phyloP scores from a whole-genome alignment of 2,329 filamentous ascomycete species.

The Cercospora janseana region DNA sequence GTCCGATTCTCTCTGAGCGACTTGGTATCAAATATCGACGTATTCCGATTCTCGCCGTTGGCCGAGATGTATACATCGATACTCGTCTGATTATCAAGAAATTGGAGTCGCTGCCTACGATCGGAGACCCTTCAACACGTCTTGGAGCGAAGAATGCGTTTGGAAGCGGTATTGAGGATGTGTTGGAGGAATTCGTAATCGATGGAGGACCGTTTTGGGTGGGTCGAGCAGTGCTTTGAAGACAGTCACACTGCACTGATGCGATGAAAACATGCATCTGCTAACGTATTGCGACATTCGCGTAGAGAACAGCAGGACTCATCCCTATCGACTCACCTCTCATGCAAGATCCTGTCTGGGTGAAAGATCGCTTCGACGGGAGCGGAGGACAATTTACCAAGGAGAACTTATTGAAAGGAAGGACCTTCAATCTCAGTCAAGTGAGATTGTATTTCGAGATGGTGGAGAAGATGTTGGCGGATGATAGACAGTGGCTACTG shows the following conservation, averaged over 20 bases:
- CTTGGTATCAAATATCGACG: constrained; percentile 28
- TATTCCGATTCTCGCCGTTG: constrained; percentile 28
- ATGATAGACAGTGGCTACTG: constrained; percentile 26
- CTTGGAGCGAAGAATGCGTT: constrained; percentile 18
- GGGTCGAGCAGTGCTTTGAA: no score
- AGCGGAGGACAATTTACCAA: constrained; percentile 19
- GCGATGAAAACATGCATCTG: no score
- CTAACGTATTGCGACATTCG: no score
- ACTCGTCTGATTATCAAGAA: constrained; percentile 24
- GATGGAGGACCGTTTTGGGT: constrained; percentile 25
- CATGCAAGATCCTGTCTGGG: constrained; percentile 21
- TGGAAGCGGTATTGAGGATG: constrained; percentile 20
- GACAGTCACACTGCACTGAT: no score
- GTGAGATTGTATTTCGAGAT: constrained; percentile 23
- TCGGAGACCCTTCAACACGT: constrained; percentile 8
- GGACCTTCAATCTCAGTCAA: constrained; percentile 21
- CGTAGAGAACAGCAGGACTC: constrained; percentile 18
- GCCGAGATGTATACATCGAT: constrained; percentile 29
- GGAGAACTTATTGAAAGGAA: constrained; percentile 13
- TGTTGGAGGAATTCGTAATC: constrained; percentile 24
- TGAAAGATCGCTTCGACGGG: constrained; percentile 23
- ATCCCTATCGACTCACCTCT: constrained; percentile 18
- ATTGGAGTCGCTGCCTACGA: constrained; percentile 18
- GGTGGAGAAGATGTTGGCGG: constrained; percentile 27
- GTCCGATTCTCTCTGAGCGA: constrained; percentile 18